phyloP scores from a whole-genome alignment of 2,329 filamentous ascomycete genomes.

The Arthroderma uncinatum region DNA sequence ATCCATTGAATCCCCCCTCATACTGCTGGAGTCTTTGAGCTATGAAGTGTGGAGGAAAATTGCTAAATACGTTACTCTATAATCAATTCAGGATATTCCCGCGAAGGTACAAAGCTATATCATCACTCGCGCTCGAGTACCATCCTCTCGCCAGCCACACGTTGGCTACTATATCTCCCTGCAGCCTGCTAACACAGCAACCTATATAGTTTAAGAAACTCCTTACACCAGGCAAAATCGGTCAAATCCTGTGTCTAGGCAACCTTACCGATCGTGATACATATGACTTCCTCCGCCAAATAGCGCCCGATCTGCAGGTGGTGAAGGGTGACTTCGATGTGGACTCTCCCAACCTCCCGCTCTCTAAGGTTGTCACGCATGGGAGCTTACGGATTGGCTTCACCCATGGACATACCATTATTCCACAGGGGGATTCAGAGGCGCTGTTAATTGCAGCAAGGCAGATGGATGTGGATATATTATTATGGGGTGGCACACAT shows the following conservation, averaged over 20 bases:
- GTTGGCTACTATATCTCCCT: constrained; percentile 3
- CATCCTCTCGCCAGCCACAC: too few species aligned
- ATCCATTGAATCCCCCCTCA: background rate
- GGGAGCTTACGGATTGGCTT: constrained; percentile 57
- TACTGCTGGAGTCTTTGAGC: background rate
- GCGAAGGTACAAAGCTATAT: constrained; percentile 52
- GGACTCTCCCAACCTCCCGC: constrained; percentile 52
- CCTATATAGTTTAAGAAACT: constrained; percentile 65
- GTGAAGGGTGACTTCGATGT: constrained; percentile 61
- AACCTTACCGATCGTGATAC: constrained; percentile 70
- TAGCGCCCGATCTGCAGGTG: constrained; percentile 60
- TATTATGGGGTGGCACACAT: constrained; percentile 60
- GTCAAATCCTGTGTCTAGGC: constrained; percentile 67
- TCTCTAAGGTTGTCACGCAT: constrained; percentile 60
- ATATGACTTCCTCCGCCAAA: constrained; percentile 67
- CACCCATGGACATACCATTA: constrained; percentile 60
- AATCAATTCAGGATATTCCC: constrained; percentile 56
- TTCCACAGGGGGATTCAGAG: constrained; percentile 55
- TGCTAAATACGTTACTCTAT: background rate
- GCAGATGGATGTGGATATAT: constrained; percentile 60
- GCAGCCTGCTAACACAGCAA: constrained; percentile 12
- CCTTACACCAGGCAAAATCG: constrained; percentile 71
- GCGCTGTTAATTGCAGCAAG: constrained; percentile 55
- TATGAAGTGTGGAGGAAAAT: background rate
- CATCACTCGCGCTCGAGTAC: too few species aligned